A percentile compares a stretch with the other conserved stretches of the same genome.
Evolutionary conservation across 2,329 filamentous ascomycete species (phyloP).

Genomic region (Nemania abortiva): DNA sequence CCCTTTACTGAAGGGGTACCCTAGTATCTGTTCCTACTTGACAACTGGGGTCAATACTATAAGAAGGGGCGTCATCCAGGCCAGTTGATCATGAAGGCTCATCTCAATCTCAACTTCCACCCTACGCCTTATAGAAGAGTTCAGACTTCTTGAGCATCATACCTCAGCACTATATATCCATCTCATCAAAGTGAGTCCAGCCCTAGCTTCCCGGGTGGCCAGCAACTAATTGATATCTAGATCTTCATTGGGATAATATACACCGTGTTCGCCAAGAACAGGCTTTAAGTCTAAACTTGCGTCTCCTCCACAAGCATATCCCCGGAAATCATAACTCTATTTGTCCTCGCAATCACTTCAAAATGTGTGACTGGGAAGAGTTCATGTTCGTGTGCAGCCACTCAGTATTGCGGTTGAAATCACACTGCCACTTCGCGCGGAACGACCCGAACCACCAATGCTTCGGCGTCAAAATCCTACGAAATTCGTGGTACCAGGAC

Average conservation of each 20-base stretch:
- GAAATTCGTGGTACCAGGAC: constrained; percentile 68
- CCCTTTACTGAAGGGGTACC: constrained; percentile 16
- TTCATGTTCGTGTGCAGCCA: constrained; percentile 76
- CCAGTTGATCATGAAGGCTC: neutral
- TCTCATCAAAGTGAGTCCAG: constrained; percentile 14
- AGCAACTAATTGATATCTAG: constrained; percentile 6
- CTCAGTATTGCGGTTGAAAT: constrained; percentile 68
- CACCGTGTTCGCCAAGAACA: neutral
- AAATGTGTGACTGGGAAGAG: constrained; percentile 79
- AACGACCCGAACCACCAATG: constrained; percentile 79
- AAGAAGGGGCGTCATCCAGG: constrained; percentile 20
- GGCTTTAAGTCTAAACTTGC: neutral
- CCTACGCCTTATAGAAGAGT: neutral
- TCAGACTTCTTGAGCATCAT: too few relatives aligned
- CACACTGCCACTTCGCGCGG: constrained; percentile 80
- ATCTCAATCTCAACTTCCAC: neutral
- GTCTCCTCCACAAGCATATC: neutral
- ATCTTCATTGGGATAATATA: neutral
- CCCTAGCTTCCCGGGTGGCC: neutral
- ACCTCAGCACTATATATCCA: neutral
- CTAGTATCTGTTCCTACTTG: neutral
- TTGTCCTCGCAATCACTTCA: constrained; percentile 34
- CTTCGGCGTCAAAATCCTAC: constrained; percentile 73
- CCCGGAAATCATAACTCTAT: neutral
- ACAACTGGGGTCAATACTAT: constrained; percentile 1